Evolutionary conservation across 176 grass and related monocot species (phyloP).

Genomic region (Typha latifolia): DNA sequence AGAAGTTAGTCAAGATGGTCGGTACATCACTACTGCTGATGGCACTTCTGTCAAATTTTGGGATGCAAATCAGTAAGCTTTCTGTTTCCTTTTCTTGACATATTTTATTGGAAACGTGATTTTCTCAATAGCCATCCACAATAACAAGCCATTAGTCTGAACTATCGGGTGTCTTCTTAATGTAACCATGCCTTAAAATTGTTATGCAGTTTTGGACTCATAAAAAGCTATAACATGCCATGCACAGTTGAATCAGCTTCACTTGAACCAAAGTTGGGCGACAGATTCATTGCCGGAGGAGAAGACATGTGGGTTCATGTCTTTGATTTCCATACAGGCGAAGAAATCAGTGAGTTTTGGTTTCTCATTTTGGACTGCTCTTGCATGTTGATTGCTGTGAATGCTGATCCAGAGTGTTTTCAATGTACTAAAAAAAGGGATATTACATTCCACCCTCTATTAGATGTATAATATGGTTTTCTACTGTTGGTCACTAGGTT

Average conservation of each 20-base stretch:
- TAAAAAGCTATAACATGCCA: constrained; percentile 97
- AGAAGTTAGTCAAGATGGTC: constrained; percentile 90
- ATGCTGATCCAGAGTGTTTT: constrained; percentile 1
- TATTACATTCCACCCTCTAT: too few relatives aligned
- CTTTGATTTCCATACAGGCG: constrained; percentile 89
- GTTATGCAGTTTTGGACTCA: constrained; percentile 68
- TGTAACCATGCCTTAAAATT: not conserved
- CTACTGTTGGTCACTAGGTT: not conserved
- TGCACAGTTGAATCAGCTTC: constrained; percentile 91
- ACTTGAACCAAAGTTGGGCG: constrained; percentile 74
- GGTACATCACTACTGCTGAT: constrained; percentile 95
- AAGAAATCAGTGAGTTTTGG: constrained; percentile 69
- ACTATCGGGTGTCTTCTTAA: not conserved
- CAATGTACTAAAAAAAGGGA: too few relatives aligned
- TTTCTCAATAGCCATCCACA: not conserved
- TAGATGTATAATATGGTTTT: not conserved
- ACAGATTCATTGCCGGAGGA: constrained; percentile 83
- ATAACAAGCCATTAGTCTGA: too few relatives aligned
- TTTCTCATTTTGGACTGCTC: constrained; percentile 4
- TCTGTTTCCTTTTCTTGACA: not conserved
- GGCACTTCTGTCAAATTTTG: constrained; percentile 92
- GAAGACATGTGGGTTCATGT: constrained; percentile 97
- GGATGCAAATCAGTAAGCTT: constrained; percentile 81
- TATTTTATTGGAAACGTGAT: not conserved
- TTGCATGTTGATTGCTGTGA: not conserved